Percentiles rank a stretch among this genome's conserved stretches.
Evolutionary conservation across 1,284 basidiomycete genomes (phyloP).

Genomic region (Phlebopus sp.): DNA sequence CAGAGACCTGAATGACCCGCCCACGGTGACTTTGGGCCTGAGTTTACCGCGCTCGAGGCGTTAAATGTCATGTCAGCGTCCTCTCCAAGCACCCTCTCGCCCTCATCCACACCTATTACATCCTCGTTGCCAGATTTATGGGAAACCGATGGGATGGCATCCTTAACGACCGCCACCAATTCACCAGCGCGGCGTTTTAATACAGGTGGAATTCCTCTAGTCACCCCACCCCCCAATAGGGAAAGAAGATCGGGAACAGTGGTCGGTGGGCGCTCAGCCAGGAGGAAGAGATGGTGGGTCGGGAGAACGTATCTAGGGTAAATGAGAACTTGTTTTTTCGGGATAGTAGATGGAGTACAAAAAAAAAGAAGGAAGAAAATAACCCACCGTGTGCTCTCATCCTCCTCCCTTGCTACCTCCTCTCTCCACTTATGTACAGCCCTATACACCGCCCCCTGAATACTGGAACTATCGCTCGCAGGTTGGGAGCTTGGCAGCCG

Average conservation of each 20-base stretch:
- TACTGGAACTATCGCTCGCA: constrained; percentile 71
- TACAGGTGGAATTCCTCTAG: constrained; percentile 51
- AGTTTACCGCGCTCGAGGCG: not conserved
- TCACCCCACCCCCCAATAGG: constrained; percentile 40
- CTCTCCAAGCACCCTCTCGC: not conserved
- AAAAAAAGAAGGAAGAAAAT: constrained; percentile 10
- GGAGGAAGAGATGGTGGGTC: constrained; percentile 67
- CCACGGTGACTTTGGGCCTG: not conserved
- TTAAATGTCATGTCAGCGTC: not conserved
- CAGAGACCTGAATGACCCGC: constrained; percentile 25
- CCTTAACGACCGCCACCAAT: constrained; percentile 58
- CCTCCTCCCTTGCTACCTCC: constrained; percentile 73
- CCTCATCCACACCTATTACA: not conserved
- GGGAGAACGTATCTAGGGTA: constrained; percentile 63
- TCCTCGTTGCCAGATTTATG: not conserved
- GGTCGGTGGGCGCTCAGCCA: constrained; percentile 65
- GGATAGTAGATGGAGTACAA: not conserved
- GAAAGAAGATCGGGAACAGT: constrained; percentile 57
- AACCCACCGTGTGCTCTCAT: constrained; percentile 80
- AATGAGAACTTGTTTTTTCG: constrained; percentile 1
- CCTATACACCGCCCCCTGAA: constrained; percentile 74
- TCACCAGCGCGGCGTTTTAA: constrained; percentile 59
- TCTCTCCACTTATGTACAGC: constrained; percentile 88
- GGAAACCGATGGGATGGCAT: constrained; percentile 34
- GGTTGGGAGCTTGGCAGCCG: constrained; percentile 48